Base-by-base conservation (phyloP, 179 eudicot genomes). In the Pouteria campechiana region DNA sequence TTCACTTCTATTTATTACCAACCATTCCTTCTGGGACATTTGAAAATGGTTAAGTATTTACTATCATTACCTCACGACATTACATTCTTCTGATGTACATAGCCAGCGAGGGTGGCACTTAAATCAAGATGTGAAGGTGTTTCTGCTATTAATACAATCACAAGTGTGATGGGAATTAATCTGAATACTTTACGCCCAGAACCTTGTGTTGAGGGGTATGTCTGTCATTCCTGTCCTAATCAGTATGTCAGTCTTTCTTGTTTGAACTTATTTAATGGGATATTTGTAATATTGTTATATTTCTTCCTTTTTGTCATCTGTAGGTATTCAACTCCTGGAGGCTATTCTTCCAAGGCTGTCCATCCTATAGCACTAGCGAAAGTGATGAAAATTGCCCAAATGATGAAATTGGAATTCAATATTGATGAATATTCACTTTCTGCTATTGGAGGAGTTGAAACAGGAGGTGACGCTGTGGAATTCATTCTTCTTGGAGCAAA, bases 131-230 rank as follows among this genome's bases (percentile, higher is more conserved):
- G 95, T 35, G 97, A 89, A 67, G 97, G 97, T 10, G 55, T 89
- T 63, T 60, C 97, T 17, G 98, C 98, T 35, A 90, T 90, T 17
- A 86, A 90, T 51, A 90, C 98, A 38, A 86, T 90, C 46, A 75
- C 70, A 86, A 81, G 93, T 56, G 98, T 90, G 37, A 90, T 90
- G 98, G 96, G 98, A 47, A 90, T 90, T 69, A 82, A 82, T 51
- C 93, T 90, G 41, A 76, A 55, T 17, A 86, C 96, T 10, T 66
- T 90, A 55, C 90, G 78, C 28, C 98, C 98, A 7, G 98, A 90
- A 73, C 98, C 98, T 54, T 90, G 98, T 56, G 98, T 90, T 8
- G 98, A 90, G 63, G 98, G 98, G 98, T 90, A 50, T 64, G 82
- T 22, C 42, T 43, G 44, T 41, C 13, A 35, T 58, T 55, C 50